Evolutionary conservation across 352 stramenopile genomes (phyloP), one percentile per base, ranked within the genome.

Genomic region (Saprolegnia parasitica): DNA sequence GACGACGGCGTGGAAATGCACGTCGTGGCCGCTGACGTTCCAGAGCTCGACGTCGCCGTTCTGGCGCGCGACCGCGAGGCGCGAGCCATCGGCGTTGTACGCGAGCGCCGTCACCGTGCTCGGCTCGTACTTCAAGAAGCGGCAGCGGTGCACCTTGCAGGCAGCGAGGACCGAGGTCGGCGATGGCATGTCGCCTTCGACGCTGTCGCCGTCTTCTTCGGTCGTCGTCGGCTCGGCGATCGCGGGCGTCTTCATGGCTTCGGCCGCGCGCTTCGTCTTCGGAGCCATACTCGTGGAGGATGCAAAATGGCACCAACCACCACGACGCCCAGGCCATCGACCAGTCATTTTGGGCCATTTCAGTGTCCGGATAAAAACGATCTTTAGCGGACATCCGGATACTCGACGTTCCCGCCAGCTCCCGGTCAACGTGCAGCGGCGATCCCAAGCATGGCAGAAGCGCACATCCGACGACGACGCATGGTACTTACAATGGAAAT

Each of bases 121-220:
- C 26, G 86, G 86, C 81, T 92, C 89, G 79, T 84, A 92, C 68
- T 94, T 84, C 62, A 94, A 78, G 66, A 94, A 94, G 66, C 86
- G 86, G 71, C 86, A 94, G 49, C 86, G 86, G 71, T 94, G 86
- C 60, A 92, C 84, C 24, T 66, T 70, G 54, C 63, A 70, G 10
- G 35, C 49, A 21, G 16, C 61, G 49, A 70, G 35, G 15, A 70
- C 49, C 5, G 63, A 70, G 29, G 29, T 35, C 29, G 29, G 29
- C 29, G 29, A 35, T 21, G 40, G 16, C 29, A 24, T 26, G 21
- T n/a, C 40, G 15, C 39, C 46, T 61, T 70, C 63, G 21, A 54
- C 58, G 56, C 32, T 35, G 23, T 70, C 63, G 15, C 45, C 32
- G n/a, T 70, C 63, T 49, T 70, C 63, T 62, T 52, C 20, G 4